These are phyloP conservation scores for Penicillium fuscoglaucum DNA, from an alignment of 2,329 filamentous ascomycete genomes.

Conservation along the genomic window DNA sequence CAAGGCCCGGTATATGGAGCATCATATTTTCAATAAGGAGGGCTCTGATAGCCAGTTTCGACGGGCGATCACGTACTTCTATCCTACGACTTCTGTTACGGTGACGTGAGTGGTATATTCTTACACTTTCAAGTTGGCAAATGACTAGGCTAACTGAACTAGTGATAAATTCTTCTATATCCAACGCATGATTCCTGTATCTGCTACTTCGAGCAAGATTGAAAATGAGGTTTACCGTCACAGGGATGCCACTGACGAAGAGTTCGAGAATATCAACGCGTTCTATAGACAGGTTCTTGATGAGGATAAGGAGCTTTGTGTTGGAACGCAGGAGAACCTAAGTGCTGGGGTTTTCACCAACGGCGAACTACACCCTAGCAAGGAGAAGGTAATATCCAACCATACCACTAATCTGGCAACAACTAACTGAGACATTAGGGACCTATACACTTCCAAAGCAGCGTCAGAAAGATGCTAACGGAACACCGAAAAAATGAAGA, in stretches of 20 bases:
- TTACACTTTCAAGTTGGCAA: not conserved
- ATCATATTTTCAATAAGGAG: constrained; percentile 51
- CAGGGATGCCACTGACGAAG: constrained; percentile 57
- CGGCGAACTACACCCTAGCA: constrained; percentile 61
- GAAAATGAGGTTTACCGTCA: constrained; percentile 64
- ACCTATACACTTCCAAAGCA: constrained; percentile 56
- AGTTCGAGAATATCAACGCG: constrained; percentile 57
- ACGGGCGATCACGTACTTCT: constrained; percentile 32
- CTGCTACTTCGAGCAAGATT: constrained; percentile 54
- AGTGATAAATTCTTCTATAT: constrained; percentile 61
- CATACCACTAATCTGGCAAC: constrained; percentile 5
- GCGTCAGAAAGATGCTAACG: constrained; percentile 49
- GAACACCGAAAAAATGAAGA: constrained; percentile 49
- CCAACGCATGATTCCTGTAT: constrained; percentile 59
- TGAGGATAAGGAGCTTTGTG: constrained; percentile 63
- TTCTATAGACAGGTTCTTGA: constrained; percentile 65
- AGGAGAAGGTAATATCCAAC: constrained; percentile 50
- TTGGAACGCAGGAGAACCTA: constrained; percentile 59
- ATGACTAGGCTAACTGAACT: constrained; percentile 15
- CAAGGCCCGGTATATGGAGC: constrained; percentile 52
- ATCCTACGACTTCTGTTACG: constrained; percentile 33
- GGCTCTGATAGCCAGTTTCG: constrained; percentile 50
- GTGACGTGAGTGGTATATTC: constrained; percentile 29
- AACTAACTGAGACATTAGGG: constrained; percentile 14
- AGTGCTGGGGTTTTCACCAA: constrained; percentile 62